phyloP scores from a whole-genome alignment of 2,329 filamentous ascomycete genomes.

The Aureobasidium subglaciale region DNA sequence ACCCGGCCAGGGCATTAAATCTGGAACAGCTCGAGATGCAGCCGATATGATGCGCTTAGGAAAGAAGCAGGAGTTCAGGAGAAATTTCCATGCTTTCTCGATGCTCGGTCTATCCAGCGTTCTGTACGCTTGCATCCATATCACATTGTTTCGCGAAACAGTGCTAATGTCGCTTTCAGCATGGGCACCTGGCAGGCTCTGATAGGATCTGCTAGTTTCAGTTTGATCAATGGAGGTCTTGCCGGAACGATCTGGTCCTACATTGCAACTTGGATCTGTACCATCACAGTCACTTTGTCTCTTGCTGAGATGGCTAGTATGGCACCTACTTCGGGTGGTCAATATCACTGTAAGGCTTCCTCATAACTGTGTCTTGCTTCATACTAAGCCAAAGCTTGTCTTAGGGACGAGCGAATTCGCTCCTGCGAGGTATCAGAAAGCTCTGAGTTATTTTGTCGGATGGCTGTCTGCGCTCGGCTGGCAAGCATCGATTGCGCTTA shows the following conservation, averaged over 20 bases:
- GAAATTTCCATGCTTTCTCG: constrained; percentile 23
- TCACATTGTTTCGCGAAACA: background rate
- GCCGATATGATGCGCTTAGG: constrained; percentile 13
- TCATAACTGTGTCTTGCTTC: background rate
- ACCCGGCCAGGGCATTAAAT: background rate
- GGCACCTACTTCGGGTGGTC: constrained; percentile 32
- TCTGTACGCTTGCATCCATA: constrained; percentile 9
- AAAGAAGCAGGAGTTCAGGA: constrained; percentile 14
- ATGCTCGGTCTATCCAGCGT: constrained; percentile 25
- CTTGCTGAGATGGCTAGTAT: constrained; percentile 29
- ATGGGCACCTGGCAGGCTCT: constrained; percentile 26
- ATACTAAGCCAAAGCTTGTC: background rate
- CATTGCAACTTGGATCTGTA: constrained; percentile 28
- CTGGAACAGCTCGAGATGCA: constrained; percentile 10
- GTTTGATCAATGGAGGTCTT: constrained; percentile 26
- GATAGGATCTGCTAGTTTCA: constrained; percentile 14
- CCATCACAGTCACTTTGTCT: constrained; percentile 27
- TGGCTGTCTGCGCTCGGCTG: constrained; percentile 38
- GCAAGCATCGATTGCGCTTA: constrained; percentile 28
- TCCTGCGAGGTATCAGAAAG: constrained; percentile 27
- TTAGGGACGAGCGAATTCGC: constrained; percentile 29
- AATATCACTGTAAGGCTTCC: background rate
- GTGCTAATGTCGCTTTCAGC: background rate
- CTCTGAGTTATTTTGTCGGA: constrained; percentile 30
- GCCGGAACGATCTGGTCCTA: constrained; percentile 30